phyloP scores from a whole-genome alignment of 371 early-diverging fungal species.

The Mortierella sp. region DNA sequence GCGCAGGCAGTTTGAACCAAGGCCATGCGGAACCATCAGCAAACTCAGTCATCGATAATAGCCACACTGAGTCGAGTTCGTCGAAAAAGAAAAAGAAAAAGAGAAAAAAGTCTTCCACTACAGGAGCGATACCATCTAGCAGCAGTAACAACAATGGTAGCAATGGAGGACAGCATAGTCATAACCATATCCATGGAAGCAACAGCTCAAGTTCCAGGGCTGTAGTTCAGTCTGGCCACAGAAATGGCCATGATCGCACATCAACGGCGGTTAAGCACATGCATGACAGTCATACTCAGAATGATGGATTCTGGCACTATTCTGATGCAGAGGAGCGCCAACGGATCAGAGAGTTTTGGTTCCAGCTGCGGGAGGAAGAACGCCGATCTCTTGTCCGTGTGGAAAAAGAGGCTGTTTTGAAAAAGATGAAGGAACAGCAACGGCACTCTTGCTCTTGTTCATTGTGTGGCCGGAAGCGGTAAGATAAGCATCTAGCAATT shows the following conservation, averaged over 20 bases:
- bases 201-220: slow-evolving; percentile 27
- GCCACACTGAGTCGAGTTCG: slow-evolving; percentile 23
- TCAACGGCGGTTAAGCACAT: slow-evolving; percentile 39
- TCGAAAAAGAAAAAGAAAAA: slow-evolving; percentile 65
- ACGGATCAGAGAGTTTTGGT: slow-evolving; percentile 92
- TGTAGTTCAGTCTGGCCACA: slow-evolving; percentile 26
- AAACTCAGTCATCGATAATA: slow-evolving; percentile 12
- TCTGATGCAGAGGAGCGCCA: slow-evolving; percentile 85
- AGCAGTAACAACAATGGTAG: slow-evolving; percentile 10
- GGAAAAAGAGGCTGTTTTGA: slow-evolving; percentile 92
- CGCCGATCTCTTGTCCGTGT: slow-evolving; percentile 85
- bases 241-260: slow-evolving; percentile 47
- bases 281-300: slow-evolving; percentile 44
- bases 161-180: slow-evolving; percentile 16
- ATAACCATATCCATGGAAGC: slow-evolving; percentile 19
- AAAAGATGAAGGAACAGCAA: slow-evolving; percentile 95
- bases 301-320: slow-evolving; percentile 80
- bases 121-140: slow-evolving; percentile 9
- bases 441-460: slow-evolving; percentile 91
- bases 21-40: slow-evolving; percentile 17
- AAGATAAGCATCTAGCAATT: neutral
- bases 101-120: slow-evolving; percentile 58
- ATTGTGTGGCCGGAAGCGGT: slow-evolving; percentile 92
- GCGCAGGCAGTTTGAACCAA: slow-evolving; percentile 25
- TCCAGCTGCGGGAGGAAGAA: slow-evolving; percentile 87